Conservation (phyloP, 805 yeast species). For the Zygosaccharomyces kombuchaensis region DNA sequence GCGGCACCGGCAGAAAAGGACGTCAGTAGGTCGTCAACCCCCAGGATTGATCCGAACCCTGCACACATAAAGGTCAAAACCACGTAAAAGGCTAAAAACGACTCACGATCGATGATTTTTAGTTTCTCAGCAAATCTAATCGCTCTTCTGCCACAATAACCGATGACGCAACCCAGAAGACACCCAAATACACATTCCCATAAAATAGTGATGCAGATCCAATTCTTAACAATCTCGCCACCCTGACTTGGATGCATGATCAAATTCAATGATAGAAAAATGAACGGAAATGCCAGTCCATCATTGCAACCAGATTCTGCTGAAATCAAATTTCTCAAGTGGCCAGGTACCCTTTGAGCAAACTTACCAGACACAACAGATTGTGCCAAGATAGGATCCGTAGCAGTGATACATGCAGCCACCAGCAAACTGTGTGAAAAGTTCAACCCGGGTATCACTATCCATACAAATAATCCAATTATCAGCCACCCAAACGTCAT, state of each 20-base stretch:
- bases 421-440: slow-evolving; percentile 70
- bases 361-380: slow-evolving; percentile 91
- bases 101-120: slow-evolving; percentile 77
- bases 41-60: slow-evolving; percentile 82
- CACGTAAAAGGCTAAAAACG: slow-evolving; percentile 79
- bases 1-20: slow-evolving; percentile 93
- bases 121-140: slow-evolving; percentile 69
- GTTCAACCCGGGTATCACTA: slow-evolving; percentile 64
- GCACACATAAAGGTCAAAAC: slow-evolving; percentile 80
- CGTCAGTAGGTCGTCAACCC: slow-evolving; percentile 83
- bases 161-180: slow-evolving; percentile 66
- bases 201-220: slow-evolving; percentile 70
- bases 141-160: slow-evolving; percentile 63
- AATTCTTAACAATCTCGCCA: slow-evolving; percentile 67
- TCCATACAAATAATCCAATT: slow-evolving; percentile 75
- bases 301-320: slow-evolving; percentile 90
- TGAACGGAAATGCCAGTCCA: slow-evolving; percentile 94
- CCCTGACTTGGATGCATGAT: slow-evolving; percentile 63
- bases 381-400: slow-evolving; percentile 92
- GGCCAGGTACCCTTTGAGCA: slow-evolving; percentile 90
- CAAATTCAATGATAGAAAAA: slow-evolving; percentile 62
- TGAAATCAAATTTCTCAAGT: slow-evolving; percentile 71
- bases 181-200: slow-evolving; percentile 83
- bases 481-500: slow-evolving; percentile 90
- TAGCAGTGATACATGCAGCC: slow-evolving; percentile 88